phyloP scores from a whole-genome alignment of 768 basidiomycete species.

The Tricholoma bakamatsutake region DNA sequence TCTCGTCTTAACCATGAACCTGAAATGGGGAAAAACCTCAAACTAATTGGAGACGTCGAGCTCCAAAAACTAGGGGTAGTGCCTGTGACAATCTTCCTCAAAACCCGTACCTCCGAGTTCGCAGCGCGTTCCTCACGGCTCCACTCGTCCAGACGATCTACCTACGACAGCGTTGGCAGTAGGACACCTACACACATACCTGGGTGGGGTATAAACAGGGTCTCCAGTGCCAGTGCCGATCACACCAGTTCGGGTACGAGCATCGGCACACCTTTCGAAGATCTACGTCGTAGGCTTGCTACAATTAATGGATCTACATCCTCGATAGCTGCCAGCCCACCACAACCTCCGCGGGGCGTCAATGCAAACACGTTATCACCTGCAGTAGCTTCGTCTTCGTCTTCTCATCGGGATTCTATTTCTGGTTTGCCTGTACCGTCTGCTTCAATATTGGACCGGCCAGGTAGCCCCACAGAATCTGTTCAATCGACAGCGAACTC shows the following conservation, averaged over 20 bases:
- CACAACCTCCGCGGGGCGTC: constrained; percentile 28
- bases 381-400: constrained; percentile 21
- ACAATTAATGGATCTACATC: constrained; percentile 69
- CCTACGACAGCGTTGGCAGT: constrained; percentile 25
- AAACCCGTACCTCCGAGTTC: constrained; percentile 40
- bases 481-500: constrained; percentile 69
- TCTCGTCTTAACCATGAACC: constrained; percentile 58
- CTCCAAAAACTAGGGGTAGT: constrained; percentile 86
- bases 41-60: constrained; percentile 61
- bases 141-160: constrained; percentile 31
- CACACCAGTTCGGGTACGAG: constrained; percentile 37
- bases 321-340: constrained; percentile 45
- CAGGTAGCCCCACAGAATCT: constrained; percentile 80
- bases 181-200: constrained; percentile 46
- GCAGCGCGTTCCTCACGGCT: constrained; percentile 34
- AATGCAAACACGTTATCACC: constrained; percentile 32
- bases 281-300: constrained; percentile 69
- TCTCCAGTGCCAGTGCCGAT: constrained; percentile 38
- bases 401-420: constrained; percentile 21
- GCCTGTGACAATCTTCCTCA: constrained; percentile 88
- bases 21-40: constrained; percentile 59
- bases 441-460: constrained; percentile 40
- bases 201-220: constrained; percentile 35
- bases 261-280: constrained; percentile 63
- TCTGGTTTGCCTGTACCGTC: constrained; percentile 16